phyloP scores from a whole-genome alignment of 2,329 filamentous ascomycete genomes.

The Aspergillus piperis region DNA sequence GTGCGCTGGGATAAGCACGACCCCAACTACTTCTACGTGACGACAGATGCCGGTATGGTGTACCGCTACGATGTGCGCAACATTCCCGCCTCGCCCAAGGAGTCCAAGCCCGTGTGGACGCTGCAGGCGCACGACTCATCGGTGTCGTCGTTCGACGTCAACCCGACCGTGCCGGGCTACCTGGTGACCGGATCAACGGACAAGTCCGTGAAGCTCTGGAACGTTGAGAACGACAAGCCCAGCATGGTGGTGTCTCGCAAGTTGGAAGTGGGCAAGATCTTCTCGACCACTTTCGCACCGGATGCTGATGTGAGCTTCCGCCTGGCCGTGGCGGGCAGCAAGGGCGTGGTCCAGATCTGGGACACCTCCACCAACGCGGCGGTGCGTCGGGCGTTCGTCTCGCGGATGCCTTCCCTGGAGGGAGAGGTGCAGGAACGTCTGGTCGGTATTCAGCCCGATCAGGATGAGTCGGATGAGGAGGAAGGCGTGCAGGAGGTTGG shows the following conservation, averaged over 20 bases:
- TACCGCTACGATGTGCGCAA: slow-evolving; percentile 89
- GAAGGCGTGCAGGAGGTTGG: slow-evolving; percentile 56
- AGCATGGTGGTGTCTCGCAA: slow-evolving; percentile 90
- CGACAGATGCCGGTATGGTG: slow-evolving; percentile 86
- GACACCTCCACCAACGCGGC: slow-evolving; percentile 91
- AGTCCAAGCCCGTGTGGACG: slow-evolving; percentile 87
- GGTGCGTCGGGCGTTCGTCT: slow-evolving; percentile 81
- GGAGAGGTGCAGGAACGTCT: slow-evolving; percentile 72
- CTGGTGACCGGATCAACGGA: slow-evolving; percentile 92
- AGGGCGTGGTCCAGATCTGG: slow-evolving; percentile 91
- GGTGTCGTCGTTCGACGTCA: slow-evolving; percentile 89
- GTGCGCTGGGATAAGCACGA: slow-evolving; percentile 93
- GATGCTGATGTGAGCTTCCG: slow-evolving; percentile 90
- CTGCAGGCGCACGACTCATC: slow-evolving; percentile 94
- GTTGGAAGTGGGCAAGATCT: slow-evolving; percentile 91
- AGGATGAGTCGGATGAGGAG: slow-evolving; percentile 68
- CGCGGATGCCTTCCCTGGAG: slow-evolving; percentile 62
- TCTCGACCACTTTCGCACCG: slow-evolving; percentile 85
- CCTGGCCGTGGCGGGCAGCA: slow-evolving; percentile 89
- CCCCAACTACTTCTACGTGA: slow-evolving; percentile 90
- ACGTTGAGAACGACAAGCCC: slow-evolving; percentile 76
- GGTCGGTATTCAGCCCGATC: slow-evolving; percentile 68
- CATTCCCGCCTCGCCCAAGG: slow-evolving; percentile 69
- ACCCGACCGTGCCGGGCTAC: slow-evolving; percentile 84
- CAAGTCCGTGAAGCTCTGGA: slow-evolving; percentile 96